Percentiles rank a stretch among this genome's conserved stretches.
Conservation (phyloP, 2,329 filamentous ascomycete genomes). For the Harringtonia aguacate region DNA sequence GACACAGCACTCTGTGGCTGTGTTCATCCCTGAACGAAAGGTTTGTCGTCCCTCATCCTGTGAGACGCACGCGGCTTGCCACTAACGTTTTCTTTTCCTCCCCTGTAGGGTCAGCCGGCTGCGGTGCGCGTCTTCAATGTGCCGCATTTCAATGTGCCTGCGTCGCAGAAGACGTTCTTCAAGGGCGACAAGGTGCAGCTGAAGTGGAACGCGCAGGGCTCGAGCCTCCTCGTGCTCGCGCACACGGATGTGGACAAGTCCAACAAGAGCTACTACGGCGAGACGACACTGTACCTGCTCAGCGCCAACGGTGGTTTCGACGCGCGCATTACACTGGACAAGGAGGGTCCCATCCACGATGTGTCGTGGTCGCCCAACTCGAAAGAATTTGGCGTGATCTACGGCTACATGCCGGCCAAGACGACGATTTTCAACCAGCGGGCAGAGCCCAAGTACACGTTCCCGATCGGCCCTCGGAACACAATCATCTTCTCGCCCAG, state of each 20-base stretch:
- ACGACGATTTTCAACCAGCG: slow-evolving; percentile 94
- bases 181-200: slow-evolving; percentile 98
- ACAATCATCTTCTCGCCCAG: slow-evolving; percentile 92
- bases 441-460: slow-evolving; percentile 71
- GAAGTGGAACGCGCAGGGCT: slow-evolving; percentile 93
- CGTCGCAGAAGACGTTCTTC: slow-evolving; percentile 98
- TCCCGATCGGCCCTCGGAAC: slow-evolving; percentile 81
- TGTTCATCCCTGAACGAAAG: slow-evolving; percentile 94
- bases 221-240: slow-evolving; percentile 83
- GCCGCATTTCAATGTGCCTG: slow-evolving; percentile 68
- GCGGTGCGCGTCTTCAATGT: slow-evolving; percentile 91
- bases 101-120: slow-evolving; percentile 70
- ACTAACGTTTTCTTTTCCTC: slow-evolving; percentile 1
- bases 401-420: slow-evolving; percentile 98
- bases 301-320: slow-evolving; percentile 88
- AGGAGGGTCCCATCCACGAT: slow-evolving; percentile 91
- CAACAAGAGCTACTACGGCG: slow-evolving; percentile 98
- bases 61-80: not conserved
- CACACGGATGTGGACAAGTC: slow-evolving; percentile 98
- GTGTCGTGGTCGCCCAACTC: slow-evolving; percentile 98
- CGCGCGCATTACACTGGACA: slow-evolving; percentile 83
- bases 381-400: slow-evolving; percentile 94
- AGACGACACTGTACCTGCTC: slow-evolving; percentile 92
- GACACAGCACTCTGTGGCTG: slow-evolving; percentile 73
- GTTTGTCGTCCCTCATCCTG: slow-evolving; percentile 30